Conservation (phyloP, 805 yeast species). For the Yarrowia divulgata region DNA sequence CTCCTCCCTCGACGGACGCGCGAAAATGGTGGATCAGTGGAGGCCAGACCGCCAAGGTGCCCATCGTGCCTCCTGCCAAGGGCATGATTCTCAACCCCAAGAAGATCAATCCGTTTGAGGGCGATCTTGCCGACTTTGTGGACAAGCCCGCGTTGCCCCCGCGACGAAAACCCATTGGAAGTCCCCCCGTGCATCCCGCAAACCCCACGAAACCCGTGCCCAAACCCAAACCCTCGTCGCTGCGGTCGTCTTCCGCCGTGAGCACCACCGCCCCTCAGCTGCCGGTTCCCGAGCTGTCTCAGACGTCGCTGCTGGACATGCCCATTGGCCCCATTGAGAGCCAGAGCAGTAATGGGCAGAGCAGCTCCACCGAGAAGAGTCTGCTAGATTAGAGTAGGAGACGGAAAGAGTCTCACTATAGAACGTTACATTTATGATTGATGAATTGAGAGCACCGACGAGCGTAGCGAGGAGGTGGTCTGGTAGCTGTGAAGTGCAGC, state of each 20-base stretch:
- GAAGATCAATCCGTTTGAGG: conserved; percentile 75
- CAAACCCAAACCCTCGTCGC: conserved; percentile 23
- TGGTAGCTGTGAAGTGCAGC: too few relatives aligned
- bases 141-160: conserved; percentile 40
- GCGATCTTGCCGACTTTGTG: conserved; percentile 59
- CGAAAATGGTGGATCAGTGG: conserved; percentile 93
- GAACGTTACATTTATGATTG: neutral
- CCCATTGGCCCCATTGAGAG: conserved; percentile 24
- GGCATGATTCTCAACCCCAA: conserved; percentile 70
- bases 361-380: neutral
- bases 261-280: conserved; percentile 14
- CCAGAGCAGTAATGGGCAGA: neutral
- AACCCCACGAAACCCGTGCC: conserved; percentile 2
- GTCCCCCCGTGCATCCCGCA: neutral
- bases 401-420: neutral
- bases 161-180: conserved; percentile 17
- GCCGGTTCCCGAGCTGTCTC: conserved; percentile 13
- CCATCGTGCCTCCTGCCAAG: conserved; percentile 54
- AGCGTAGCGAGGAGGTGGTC: too few relatives aligned
- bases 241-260: neutral
- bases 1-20: conserved; percentile 86
- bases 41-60: conserved; percentile 76
- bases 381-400: neutral
- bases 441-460: neutral
- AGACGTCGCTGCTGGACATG: conserved; percentile 20